Conservation (phyloP, 2,329 filamentous ascomycete genomes). For the Trichoderma atrobrunneum region DNA sequence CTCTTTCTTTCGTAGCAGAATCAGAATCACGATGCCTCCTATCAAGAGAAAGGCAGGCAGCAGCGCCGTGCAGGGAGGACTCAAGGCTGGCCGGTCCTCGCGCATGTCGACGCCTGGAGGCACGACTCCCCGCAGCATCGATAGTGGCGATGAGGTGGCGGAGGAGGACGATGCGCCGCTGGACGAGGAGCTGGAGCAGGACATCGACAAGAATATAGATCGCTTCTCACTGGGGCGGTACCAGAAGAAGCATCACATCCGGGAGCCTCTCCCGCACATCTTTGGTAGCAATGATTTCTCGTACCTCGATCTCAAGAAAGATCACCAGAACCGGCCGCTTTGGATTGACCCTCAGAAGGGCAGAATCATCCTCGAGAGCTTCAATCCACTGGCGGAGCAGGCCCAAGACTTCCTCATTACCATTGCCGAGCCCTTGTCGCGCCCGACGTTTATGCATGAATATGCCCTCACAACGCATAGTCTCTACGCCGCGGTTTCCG, state of each 20-base stretch:
- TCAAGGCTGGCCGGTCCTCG: conserved; percentile 57
- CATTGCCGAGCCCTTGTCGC: conserved; percentile 87
- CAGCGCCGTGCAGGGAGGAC: conserved; percentile 43
- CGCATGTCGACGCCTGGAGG: conserved; percentile 59
- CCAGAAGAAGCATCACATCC: conserved; percentile 44
- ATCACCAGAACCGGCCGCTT: conserved; percentile 84
- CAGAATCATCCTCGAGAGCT: conserved; percentile 89
- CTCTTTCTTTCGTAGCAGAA: not conserved
- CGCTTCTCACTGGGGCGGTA: conserved; percentile 56
- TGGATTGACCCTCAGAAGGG: conserved; percentile 90
- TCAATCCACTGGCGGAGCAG: conserved; percentile 80
- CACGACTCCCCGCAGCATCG: conserved; percentile 57
- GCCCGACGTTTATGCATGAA: conserved; percentile 88
- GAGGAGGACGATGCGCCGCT: conserved; percentile 51
- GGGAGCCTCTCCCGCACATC: conserved; percentile 46
- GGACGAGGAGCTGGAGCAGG: conserved; percentile 52
- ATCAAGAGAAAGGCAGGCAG: conserved; percentile 63
- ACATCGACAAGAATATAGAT: conserved; percentile 58
- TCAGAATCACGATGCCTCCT: conserved; percentile 53
- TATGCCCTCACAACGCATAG: conserved; percentile 90
- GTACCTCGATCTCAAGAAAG: conserved; percentile 76
- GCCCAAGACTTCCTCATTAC: conserved; percentile 95
- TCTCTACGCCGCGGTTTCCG: conserved; percentile 90
- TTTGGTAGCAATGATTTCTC: conserved; percentile 68
- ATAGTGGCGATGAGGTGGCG: conserved; percentile 48